Conservation (phyloP, 495 filamentous ascomycete species). For the Penicillium manginii region DNA sequence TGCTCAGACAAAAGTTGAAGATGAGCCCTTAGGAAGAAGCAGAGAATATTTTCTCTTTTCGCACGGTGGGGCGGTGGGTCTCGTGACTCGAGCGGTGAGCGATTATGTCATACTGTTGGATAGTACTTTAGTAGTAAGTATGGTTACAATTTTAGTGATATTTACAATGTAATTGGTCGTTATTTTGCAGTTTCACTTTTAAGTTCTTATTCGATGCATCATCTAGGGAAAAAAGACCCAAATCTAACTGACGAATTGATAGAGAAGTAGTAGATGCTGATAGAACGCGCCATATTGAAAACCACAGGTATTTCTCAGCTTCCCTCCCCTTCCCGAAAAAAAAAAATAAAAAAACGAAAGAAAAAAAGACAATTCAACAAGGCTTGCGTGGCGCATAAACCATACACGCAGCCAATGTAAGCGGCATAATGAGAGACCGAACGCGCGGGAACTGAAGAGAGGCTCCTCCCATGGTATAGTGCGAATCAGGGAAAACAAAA, state of each 20-base stretch:
- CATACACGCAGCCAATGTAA: background rate
- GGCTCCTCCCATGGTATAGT: conserved; percentile 37
- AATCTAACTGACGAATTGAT: background rate
- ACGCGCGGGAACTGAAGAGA: conserved; percentile 18
- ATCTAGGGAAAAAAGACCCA: background rate
- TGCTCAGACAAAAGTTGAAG: conserved; percentile 4
- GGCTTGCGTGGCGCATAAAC: background rate
- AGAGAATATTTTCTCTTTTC: conserved; percentile 30
- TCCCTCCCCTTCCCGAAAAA: too few species aligned
- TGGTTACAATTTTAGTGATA: too few species aligned
- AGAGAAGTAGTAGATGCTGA: conserved; percentile 1
- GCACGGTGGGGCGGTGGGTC: conserved; percentile 14
- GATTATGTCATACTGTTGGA: conserved; percentile 22
- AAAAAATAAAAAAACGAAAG: too few species aligned
- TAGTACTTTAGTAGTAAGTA: too few species aligned
- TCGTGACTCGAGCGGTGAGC: conserved; percentile 29
- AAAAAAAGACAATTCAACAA: background rate
- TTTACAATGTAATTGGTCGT: background rate
- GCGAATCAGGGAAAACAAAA: conserved; percentile 24
- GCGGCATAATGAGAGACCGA: conserved; percentile 12
- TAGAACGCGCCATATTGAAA: background rate
- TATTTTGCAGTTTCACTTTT: background rate
- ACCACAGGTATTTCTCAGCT: background rate
- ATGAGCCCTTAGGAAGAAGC: conserved; percentile 4
- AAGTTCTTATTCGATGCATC: background rate